Conservation (phyloP, 495 filamentous ascomycete species). For the Talaromyces stipitatus region DNA sequence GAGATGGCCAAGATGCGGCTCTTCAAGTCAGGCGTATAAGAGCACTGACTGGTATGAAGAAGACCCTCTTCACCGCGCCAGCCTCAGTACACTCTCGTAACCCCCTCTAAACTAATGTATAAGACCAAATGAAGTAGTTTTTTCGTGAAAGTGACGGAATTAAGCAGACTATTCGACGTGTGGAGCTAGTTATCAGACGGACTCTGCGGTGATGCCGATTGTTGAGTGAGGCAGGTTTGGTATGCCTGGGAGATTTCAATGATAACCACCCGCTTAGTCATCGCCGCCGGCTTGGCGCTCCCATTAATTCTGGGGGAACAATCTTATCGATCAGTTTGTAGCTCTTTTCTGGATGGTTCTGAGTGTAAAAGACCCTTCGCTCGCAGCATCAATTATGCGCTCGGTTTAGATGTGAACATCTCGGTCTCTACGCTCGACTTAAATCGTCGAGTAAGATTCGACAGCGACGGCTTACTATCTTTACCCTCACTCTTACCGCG, state of each 20-base stretch:
- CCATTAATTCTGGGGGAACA: background rate
- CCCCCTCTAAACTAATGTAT: background rate
- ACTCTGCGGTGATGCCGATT: slow-evolving; percentile 4
- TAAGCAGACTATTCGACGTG: background rate
- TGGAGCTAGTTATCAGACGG: background rate
- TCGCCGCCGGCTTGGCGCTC: slow-evolving; percentile 4
- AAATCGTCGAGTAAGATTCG: too few relatives aligned
- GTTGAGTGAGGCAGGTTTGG: slow-evolving; percentile 36
- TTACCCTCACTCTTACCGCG: background rate
- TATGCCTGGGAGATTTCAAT: slow-evolving; percentile 35
- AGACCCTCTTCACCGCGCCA: background rate
- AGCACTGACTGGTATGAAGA: background rate
- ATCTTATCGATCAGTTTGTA: too few relatives aligned
- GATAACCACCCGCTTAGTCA: slow-evolving; percentile 35
- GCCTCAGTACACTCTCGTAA: background rate
- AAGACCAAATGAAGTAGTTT: background rate
- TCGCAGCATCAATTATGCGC: too few relatives aligned
- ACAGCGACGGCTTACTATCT: background rate
- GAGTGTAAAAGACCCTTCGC: too few relatives aligned
- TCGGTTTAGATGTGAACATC: too few relatives aligned
- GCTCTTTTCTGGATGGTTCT: too few relatives aligned
- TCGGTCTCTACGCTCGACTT: background rate
- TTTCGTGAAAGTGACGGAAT: background rate
- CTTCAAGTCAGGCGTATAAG: background rate
- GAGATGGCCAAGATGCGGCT: background rate